Evolutionary conservation across 2,329 filamentous ascomycete genomes (phyloP), one percentile per base, ranked within the genome.

Genomic region (Alternaria gansuensis): DNA sequence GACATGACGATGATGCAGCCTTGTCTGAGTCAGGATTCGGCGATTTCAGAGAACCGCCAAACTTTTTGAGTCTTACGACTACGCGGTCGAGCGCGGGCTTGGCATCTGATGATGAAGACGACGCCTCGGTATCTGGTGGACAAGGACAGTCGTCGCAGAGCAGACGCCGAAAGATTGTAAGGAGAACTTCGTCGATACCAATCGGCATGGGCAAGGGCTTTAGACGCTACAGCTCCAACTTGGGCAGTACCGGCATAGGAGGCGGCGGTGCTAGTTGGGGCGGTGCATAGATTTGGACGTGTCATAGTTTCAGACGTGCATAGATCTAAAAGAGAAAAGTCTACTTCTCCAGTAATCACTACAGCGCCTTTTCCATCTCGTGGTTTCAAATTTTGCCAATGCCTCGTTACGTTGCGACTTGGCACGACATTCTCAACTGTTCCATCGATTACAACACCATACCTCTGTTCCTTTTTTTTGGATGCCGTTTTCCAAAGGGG

Each of bases 151-250:
- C 59, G 1, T 54, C 74, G 8, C 68, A 77, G 4, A 72, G 76
- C 33, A 72, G 72, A 45, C 71, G 72, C n/a, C 70, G 70, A 17
- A 70, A 71, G 34, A 63, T 60, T 24, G 61, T 78, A 7, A 69
- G 75, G 54, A 75, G 80, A 54, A 75, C 72, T 44, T 78, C 77
- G 3, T 81, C 78, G 1, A 77, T 80, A 29, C 81, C 81, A 0
- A 74, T 82, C 33, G 81, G 81, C 1, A 80, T 82, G 79, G 80
- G 80, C 2, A 56, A 71, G 11, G 80, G 80, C 0, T 80, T 82
- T 44, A 73, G 79, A 46, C 62, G 79, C 24, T 76, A 78, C 53
- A 82, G 80, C 58, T 81, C 79, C 29, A 82, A 82, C 60, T 57
- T 83, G 28, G 81, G 80, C 4, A 75, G 67, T 52, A 75, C 73